Conservation (phyloP, 2,329 filamentous ascomycete genomes). For the Albifimbria verrucaria region DNA sequence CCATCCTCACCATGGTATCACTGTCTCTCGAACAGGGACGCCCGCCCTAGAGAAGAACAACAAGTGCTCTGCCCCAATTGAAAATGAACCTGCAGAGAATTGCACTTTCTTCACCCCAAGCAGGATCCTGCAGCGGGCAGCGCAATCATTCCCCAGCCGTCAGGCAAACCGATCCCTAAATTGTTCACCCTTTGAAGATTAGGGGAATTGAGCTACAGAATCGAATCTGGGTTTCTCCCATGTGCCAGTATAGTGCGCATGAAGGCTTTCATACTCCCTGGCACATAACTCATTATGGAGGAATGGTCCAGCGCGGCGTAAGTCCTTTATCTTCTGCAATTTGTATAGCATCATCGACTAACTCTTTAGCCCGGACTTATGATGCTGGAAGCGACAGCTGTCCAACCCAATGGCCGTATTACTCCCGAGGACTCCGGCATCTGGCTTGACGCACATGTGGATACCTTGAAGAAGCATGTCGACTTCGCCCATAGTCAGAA, state of each 20-base stretch:
- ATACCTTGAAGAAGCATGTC: conserved; percentile 52
- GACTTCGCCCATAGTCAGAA: conserved; percentile 67
- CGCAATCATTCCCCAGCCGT: conserved; percentile 39
- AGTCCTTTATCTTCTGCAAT: conserved; percentile 2
- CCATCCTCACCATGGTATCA: conserved; percentile 22
- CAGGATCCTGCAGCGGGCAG: conserved; percentile 42
- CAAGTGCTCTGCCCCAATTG: conserved; percentile 17
- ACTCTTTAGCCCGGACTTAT: conserved; percentile 50
- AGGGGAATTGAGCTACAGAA: conserved; percentile 42
- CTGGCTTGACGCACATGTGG: conserved; percentile 71
- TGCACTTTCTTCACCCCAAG: conserved; percentile 46
- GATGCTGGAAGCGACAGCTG: conserved; percentile 67
- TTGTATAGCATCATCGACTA: not conserved
- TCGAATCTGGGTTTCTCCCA: conserved; percentile 42
- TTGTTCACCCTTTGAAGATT: conserved; percentile 45
- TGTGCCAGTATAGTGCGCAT: conserved; percentile 44
- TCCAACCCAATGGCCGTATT: conserved; percentile 66
- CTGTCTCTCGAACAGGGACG: conserved; percentile 18
- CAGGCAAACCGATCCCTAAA: conserved; percentile 47
- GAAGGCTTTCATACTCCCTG: conserved; percentile 64
- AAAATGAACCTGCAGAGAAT: conserved; percentile 22
- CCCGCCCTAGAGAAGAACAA: conserved; percentile 14
- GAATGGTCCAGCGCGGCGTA: conserved; percentile 65
- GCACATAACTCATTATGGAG: conserved; percentile 71
- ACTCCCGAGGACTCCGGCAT: conserved; percentile 66